Conservation (phyloP, 805 yeast genomes). For the Wickerhamomyces hampshirensis region DNA sequence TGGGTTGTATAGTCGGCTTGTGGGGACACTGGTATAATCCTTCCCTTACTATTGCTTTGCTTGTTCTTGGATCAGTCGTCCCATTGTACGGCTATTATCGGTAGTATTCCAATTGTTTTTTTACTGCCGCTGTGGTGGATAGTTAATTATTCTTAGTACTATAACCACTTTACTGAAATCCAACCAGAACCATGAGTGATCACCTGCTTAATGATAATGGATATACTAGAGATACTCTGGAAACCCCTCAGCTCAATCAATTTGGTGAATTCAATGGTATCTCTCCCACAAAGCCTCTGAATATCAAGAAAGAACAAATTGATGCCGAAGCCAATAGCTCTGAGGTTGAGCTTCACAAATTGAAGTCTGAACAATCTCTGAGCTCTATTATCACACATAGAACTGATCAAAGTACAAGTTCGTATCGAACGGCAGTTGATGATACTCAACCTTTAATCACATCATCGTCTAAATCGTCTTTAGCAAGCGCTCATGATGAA, state of each 20-base stretch:
- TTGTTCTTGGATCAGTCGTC: too few species aligned
- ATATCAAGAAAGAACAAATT: slow-evolving; percentile 6
- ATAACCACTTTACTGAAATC: too few species aligned
- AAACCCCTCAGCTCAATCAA: slow-evolving; percentile 5
- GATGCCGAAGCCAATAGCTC: neutral
- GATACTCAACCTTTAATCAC: neutral
- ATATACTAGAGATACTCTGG: neutral
- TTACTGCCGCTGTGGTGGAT: too few species aligned
- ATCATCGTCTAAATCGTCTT: neutral
- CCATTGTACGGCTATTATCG: too few species aligned
- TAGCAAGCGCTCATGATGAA: neutral
- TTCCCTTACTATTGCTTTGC: too few species aligned
- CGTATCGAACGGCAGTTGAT: slow-evolving; percentile 23
- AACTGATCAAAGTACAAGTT: slow-evolving; percentile 9
- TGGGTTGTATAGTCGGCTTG: too few species aligned
- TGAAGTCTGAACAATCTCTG: slow-evolving; percentile 11
- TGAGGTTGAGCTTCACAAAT: neutral
- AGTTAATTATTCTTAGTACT: too few species aligned
- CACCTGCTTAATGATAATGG: neutral
- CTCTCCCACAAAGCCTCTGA: slow-evolving; percentile 25
- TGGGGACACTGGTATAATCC: too few species aligned
- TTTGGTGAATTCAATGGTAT: slow-evolving; percentile 9
- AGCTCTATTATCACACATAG: slow-evolving; percentile 11
- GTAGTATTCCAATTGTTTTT: too few species aligned
- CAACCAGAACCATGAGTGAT: too few species aligned